Evolutionary conservation across 2,329 filamentous ascomycete species (phyloP), one percentile per base, ranked within the genome.

Genomic region (Geoglossum cookeanum): DNA sequence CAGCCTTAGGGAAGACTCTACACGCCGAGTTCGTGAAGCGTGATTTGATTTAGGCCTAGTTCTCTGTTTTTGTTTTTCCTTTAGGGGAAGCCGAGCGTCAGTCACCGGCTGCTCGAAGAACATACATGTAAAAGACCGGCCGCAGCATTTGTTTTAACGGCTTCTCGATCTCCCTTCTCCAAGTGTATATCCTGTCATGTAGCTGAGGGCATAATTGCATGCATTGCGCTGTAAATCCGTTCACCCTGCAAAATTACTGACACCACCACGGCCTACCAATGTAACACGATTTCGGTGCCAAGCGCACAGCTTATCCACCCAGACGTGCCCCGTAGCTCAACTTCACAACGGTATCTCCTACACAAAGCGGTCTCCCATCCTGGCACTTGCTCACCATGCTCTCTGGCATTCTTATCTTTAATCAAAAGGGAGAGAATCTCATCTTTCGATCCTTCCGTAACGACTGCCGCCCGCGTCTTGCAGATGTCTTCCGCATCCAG

Each of bases 371-470:
- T 48, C 55, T 60, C 62, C 73, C 4, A 45, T 22, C 42, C 49
- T 27, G 22, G 22, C 15, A 32, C 17, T 53, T 9, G 8, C 42
- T 30, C 42, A 83, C 66, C 62, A 98, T 98, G 94, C 78, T 98
- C 64, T 97, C 91, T 64, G 92, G 92, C 59, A 91, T 98, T 67
- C 82, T 98, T 64, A 84, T 98, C 64, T 98, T 98, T 79, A 98
- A 98, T 65, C 92, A 98, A 71, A 98, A 98, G 74, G 92, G 92
- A 74, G 92, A 98, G 76, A 96, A 98, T 73, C 87, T 98, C 68
- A 98, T 98, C 72, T 96, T 98, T 76, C 88, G 92, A 68, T 89
- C 92, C 66, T 98, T 98, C 74, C 89, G 92, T 68, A 95, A 95
- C 70, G 94, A 98, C 74, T 97, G 92, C 74, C 88, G 94, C 58